A percentile compares a stretch with the other conserved stretches of the same genome.
phyloP scores from a whole-genome alignment of 1,139 yeast genomes.

The Pneumocystis murina region DNA sequence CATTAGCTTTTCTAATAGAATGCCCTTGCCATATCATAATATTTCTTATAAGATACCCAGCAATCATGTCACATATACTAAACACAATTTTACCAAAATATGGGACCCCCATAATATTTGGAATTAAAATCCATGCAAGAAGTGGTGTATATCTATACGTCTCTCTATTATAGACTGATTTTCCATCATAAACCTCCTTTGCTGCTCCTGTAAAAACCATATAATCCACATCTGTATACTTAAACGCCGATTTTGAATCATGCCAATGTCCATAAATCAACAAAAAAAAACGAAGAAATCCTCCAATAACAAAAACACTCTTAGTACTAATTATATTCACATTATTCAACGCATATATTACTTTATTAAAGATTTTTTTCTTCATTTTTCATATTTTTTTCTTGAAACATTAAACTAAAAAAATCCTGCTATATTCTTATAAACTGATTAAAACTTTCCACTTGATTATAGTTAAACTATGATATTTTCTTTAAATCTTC shows the following conservation, averaged over 20 bases:
- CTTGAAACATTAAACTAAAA: not conserved
- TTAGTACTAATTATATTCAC: conserved; percentile 4
- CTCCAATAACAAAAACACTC: conserved; percentile 21
- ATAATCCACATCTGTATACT: conserved; percentile 89
- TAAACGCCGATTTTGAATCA: conserved; percentile 61
- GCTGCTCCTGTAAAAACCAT: conserved; percentile 89
- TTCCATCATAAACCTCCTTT: conserved; percentile 43
- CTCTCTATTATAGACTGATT: conserved; percentile 67
- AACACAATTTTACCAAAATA: conserved; percentile 71
- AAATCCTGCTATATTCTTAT: not conserved
- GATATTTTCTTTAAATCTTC: too few species aligned
- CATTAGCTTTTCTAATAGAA: conserved; percentile 24
- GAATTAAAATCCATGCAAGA: conserved; percentile 66
- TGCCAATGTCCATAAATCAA: conserved; percentile 77
- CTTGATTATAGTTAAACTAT: not conserved
- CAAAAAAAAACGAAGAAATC: conserved; percentile 44
- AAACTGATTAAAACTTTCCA: not conserved
- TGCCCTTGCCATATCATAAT: conserved; percentile 27
- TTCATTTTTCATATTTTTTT: not conserved
- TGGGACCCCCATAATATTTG: conserved; percentile 37
- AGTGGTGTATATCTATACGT: conserved; percentile 90
- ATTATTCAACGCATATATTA: too few species aligned
- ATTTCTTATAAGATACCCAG: conserved; percentile 52
- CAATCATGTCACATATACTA: conserved; percentile 59
- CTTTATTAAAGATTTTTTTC: not conserved